These are phyloP conservation scores for Hypoxylon sp. DNA, from an alignment of 2,329 filamentous ascomycete genomes.

Conservation along the genomic window DNA sequence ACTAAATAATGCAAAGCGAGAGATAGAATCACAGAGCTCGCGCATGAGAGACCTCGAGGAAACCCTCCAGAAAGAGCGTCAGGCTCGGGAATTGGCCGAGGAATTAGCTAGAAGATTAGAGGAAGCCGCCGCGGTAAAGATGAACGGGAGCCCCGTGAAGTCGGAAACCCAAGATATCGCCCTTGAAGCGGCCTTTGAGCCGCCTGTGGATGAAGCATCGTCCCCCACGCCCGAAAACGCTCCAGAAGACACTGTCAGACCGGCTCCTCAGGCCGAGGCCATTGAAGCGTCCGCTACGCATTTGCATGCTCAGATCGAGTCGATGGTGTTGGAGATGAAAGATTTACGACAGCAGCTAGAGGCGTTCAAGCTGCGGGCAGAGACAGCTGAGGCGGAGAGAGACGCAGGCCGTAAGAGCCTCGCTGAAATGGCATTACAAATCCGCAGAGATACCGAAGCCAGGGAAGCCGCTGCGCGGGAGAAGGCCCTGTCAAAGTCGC, in stretches of 20 bases:
- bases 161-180: conserved; percentile 58
- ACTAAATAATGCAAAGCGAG: conserved; percentile 84
- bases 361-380: conserved; percentile 81
- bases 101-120: conserved; percentile 81
- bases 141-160: conserved; percentile 57
- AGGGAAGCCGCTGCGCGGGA: conserved; percentile 62
- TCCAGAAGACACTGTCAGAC: conserved; percentile 43
- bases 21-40: conserved; percentile 85
- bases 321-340: conserved; percentile 84
- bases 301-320: conserved; percentile 80
- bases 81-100: conserved; percentile 87
- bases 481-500: conserved; percentile 56
- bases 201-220: conserved; percentile 56
- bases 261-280: conserved; percentile 54
- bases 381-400: conserved; percentile 84
- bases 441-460: conserved; percentile 77
- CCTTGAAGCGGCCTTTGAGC: conserved; percentile 64
- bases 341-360: conserved; percentile 86
- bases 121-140: conserved; percentile 63
- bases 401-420: conserved; percentile 80
- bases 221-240: conserved; percentile 44
- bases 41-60: conserved; percentile 87
- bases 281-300: conserved; percentile 58
- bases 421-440: conserved; percentile 88
- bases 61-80: conserved; percentile 82